phyloP scores from a whole-genome alignment of 306 rosid genomes.

The Erythrophleum fordii region DNA sequence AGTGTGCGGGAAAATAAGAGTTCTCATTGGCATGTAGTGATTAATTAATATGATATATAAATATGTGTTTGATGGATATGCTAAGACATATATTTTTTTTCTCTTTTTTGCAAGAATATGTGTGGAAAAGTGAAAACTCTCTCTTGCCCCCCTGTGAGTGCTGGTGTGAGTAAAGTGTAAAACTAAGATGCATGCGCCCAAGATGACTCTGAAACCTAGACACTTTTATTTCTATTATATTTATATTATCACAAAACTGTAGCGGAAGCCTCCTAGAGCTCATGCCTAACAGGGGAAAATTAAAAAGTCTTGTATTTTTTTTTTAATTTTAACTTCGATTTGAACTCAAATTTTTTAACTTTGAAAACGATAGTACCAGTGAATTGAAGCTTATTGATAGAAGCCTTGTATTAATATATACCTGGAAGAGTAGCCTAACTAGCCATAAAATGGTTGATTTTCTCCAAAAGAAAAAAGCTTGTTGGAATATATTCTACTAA shows the following conservation, averaged over 20 bases:
- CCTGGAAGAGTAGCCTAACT: no score
- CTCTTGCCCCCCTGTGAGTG: constrained; percentile 10
- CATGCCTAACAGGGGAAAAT: background rate
- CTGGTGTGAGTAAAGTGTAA: constrained; percentile 1
- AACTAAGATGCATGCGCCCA: constrained; percentile 39
- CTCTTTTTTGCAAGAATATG: constrained; percentile 56
- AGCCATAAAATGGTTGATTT: no score
- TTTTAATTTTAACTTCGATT: no score
- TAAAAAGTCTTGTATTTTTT: no score
- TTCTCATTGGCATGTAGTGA: constrained; percentile 22
- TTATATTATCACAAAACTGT: constrained; percentile 4
- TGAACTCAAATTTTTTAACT: no score
- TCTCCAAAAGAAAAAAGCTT: background rate
- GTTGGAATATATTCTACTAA: background rate
- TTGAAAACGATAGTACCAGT: no score
- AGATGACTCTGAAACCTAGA: constrained; percentile 26
- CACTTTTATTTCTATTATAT: constrained; percentile 2
- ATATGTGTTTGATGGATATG: constrained; percentile 37
- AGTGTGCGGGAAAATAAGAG: background rate
- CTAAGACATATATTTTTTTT: constrained; percentile 31
- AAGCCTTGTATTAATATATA: no score
- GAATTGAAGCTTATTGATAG: no score
- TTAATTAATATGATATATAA: constrained; percentile 31
- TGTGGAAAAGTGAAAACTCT: constrained; percentile 54
- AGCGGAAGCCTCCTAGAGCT: background rate